Evolutionary conservation across 1,139 yeast genomes (phyloP).

Genomic region (Williopsis jadinii): DNA sequence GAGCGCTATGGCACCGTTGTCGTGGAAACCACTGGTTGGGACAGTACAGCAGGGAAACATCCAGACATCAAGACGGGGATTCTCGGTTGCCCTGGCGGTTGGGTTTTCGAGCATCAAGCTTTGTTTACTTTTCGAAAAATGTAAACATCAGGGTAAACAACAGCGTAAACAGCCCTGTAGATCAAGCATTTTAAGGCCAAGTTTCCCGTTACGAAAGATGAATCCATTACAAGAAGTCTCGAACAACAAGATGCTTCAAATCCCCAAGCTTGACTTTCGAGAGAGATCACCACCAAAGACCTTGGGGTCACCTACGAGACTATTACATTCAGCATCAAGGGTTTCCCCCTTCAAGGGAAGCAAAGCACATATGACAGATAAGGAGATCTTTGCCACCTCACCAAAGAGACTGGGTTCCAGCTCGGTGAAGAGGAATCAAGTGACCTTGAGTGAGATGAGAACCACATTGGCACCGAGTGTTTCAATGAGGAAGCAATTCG

Average conservation of each 20-base stretch:
- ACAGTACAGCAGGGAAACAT: too few species aligned
- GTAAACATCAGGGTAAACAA: too few species aligned
- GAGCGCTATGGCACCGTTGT: too few species aligned
- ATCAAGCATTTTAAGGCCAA: not conserved
- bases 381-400: slow-evolving; percentile 16
- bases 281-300: slow-evolving; percentile 12
- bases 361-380: slow-evolving; percentile 7
- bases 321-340: slow-evolving; percentile 17
- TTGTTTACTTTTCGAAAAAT: not conserved
- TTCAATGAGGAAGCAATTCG: not conserved
- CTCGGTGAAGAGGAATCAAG: not conserved
- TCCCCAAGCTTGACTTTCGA: slow-evolving; percentile 11
- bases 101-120: too few species aligned
- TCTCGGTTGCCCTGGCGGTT: too few species aligned
- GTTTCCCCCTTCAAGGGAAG: slow-evolving; percentile 20
- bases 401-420: slow-evolving; percentile 11
- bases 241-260: slow-evolving; percentile 3
- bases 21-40: too few species aligned
- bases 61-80: too few species aligned
- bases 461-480: slow-evolving; percentile 13
- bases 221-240: slow-evolving; percentile 11
- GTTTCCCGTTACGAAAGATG: not conserved
- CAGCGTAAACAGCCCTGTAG: not conserved
- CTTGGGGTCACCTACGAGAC: slow-evolving; percentile 1
- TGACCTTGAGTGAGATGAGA: not conserved